phyloP scores from a whole-genome alignment of 225 moss, liverwort and hornwort genomes.

The Physcomitrium patens region DNA sequence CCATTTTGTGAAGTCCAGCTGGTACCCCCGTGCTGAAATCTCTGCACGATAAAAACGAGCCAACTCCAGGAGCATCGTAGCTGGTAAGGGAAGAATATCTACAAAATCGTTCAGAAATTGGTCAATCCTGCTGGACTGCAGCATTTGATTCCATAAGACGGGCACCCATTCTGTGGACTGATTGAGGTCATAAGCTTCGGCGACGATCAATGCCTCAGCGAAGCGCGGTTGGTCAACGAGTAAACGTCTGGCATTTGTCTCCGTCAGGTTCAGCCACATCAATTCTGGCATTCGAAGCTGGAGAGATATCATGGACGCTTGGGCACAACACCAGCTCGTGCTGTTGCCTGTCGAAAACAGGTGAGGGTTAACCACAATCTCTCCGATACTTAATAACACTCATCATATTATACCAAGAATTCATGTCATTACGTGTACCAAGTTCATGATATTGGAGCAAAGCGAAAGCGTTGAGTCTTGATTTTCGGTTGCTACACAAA shows the following conservation, averaged over 20 bases:
- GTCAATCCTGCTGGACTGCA: constrained; percentile 52
- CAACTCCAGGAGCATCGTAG: constrained; percentile 71
- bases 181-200: constrained; percentile 76
- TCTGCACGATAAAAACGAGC: constrained; percentile 70
- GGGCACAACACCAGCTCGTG: constrained; percentile 71
- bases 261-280: constrained; percentile 59
- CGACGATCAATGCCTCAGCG: constrained; percentile 66
- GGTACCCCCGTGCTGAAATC: constrained; percentile 62
- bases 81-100: constrained; percentile 57
- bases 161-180: constrained; percentile 82
- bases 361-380: background rate
- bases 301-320: constrained; percentile 74
- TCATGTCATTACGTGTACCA: background rate
- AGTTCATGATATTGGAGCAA: background rate
- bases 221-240: constrained; percentile 69
- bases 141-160: constrained; percentile 78
- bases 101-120: constrained; percentile 69
- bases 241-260: constrained; percentile 63
- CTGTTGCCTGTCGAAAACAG: constrained; percentile 51
- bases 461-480: background rate
- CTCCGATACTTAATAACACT: background rate
- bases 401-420: background rate
- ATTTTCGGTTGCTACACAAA: background rate
- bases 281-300: constrained; percentile 70
- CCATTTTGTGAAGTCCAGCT: constrained; percentile 69